These are phyloP conservation scores for Claviceps sp. DNA, from an alignment of 2,329 filamentous ascomycete genomes.

Conservation along the genomic window DNA sequence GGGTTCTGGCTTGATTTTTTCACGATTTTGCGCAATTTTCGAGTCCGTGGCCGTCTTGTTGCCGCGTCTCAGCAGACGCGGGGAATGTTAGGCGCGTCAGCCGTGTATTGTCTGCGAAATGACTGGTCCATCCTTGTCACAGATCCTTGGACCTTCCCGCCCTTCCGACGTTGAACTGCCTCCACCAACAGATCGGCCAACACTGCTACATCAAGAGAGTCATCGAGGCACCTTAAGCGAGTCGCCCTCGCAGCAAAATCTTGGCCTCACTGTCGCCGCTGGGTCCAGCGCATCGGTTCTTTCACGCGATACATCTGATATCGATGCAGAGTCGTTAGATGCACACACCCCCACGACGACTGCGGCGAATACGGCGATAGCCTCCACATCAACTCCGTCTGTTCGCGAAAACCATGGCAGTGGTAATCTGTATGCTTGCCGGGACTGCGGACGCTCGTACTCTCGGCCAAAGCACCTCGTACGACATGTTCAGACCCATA, in stretches of 20 bases:
- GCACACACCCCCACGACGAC: background rate
- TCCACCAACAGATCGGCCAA: background rate
- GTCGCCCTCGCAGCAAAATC: background rate
- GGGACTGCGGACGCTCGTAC: conserved; percentile 37
- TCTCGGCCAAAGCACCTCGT: conserved; percentile 41
- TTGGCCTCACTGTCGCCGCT: background rate
- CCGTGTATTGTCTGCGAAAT: conserved; percentile 11
- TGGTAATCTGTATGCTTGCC: conserved; percentile 33
- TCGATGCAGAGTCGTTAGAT: background rate
- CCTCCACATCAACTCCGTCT: conserved; percentile 1
- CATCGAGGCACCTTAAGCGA: background rate
- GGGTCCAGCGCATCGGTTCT: background rate
- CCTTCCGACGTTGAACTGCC: conserved; percentile 6
- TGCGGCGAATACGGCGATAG: background rate
- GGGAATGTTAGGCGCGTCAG: background rate
- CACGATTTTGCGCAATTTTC: background rate
- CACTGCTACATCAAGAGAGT: background rate
- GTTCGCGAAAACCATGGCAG: conserved; percentile 12
- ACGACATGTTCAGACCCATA: conserved; percentile 36
- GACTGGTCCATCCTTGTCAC: conserved; percentile 19
- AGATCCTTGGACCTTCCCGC: conserved; percentile 18
- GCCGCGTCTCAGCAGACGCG: background rate
- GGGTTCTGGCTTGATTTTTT: background rate
- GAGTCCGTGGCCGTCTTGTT: background rate
- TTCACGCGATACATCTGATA: background rate